Evolutionary conservation across 768 basidiomycete species (phyloP).

Genomic region (Pholiota microspora): DNA sequence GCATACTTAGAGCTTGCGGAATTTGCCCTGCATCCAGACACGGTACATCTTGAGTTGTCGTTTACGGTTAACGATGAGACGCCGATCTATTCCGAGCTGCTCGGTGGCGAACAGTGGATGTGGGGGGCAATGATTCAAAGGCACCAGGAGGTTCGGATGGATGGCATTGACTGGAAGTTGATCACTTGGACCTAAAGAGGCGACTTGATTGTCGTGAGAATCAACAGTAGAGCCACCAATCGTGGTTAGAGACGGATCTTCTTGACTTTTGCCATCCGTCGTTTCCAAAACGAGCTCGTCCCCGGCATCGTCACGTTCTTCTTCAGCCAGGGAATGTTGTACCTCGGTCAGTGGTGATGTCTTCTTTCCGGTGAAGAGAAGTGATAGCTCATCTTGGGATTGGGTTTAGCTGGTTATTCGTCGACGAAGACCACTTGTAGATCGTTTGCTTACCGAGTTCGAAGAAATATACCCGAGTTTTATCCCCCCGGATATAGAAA

Average conservation of each 20-base stretch:
- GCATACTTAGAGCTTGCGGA: conserved; percentile 45
- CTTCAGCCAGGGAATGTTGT: neutral
- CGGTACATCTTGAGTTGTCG: conserved; percentile 96
- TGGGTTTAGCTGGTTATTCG: neutral
- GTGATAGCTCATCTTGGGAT: conserved; percentile 66
- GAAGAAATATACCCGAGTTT: conserved; percentile 97
- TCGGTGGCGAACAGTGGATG: conserved; percentile 76
- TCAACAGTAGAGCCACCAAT: neutral
- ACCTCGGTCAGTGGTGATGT: conserved; percentile 25
- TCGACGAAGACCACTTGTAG: neutral
- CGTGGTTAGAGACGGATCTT: neutral
- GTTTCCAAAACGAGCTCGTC: neutral
- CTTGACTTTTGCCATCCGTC: neutral
- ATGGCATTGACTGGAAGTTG: no score
- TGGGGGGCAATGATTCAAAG: conserved; percentile 29
- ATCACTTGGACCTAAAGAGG: neutral
- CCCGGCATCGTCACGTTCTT: conserved; percentile 30
- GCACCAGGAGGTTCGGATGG: conserved; percentile 39
- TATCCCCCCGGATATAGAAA: conserved; percentile 95
- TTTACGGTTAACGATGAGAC: conserved; percentile 91
- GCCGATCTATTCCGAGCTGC: conserved; percentile 85
- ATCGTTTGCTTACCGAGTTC: conserved; percentile 57
- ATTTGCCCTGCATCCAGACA: conserved; percentile 91
- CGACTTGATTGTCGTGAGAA: neutral
- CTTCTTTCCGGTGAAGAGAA: conserved; percentile 70